phyloP scores from a whole-genome alignment of 768 basidiomycete genomes.

The Galerina sulciceps region DNA sequence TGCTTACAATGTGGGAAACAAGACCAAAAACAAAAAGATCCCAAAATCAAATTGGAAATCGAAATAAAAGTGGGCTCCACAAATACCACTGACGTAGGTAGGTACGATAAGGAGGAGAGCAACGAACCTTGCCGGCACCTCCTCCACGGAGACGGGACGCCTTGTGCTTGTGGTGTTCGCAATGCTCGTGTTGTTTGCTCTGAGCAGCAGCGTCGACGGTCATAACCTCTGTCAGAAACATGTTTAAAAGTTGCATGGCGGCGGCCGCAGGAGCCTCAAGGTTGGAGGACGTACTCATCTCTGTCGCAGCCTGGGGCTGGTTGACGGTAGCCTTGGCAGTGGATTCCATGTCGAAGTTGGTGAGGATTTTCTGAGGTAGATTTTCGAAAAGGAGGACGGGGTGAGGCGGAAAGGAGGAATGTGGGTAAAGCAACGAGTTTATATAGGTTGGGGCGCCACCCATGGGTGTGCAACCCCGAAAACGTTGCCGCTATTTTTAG shows the following conservation, averaged over 20 bases:
- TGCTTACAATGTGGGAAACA: not conserved
- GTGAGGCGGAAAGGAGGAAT: constrained; percentile 1
- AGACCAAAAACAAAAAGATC: not conserved
- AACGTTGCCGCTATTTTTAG: constrained; percentile 8
- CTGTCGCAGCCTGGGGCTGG: constrained; percentile 63
- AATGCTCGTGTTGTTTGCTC: constrained; percentile 29
- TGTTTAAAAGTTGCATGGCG: not conserved
- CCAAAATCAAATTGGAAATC: constrained; percentile 10
- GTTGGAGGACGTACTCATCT: constrained; percentile 60
- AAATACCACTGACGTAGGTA: constrained; percentile 1
- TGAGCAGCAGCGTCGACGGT: constrained; percentile 38
- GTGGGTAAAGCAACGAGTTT: constrained; percentile 7
- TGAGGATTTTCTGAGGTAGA: not conserved
- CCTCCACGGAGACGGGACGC: constrained; percentile 71
- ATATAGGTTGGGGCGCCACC: constrained; percentile 7
- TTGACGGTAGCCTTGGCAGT: constrained; percentile 37
- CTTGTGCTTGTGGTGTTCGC: constrained; percentile 50
- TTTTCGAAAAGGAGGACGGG: not conserved
- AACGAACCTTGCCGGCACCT: constrained; percentile 65
- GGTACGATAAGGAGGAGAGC: not conserved
- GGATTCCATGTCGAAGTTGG: constrained; percentile 12
- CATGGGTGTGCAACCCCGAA: constrained; percentile 2
- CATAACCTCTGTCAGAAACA: constrained; percentile 43
- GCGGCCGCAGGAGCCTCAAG: not conserved
- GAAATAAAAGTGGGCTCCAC: not conserved